Evolutionary conservation across 345 rosid species (phyloP).

Genomic region (Geranium rotundifolium): DNA sequence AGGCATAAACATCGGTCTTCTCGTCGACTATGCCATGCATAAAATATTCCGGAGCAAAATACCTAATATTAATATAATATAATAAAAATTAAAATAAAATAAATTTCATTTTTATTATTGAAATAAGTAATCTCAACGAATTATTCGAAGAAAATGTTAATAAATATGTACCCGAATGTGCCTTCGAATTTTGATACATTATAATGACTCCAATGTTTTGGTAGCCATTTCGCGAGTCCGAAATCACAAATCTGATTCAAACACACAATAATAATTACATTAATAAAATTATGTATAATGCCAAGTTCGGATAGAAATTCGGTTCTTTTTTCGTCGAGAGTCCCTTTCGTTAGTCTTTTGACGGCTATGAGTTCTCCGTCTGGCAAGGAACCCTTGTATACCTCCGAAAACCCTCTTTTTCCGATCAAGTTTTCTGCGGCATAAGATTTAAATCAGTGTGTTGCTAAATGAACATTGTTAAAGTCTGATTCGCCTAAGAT

Average conservation of each 20-base stretch:
- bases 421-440: conserved; percentile 69
- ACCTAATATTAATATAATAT: conserved; percentile 24
- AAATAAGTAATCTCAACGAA: no score
- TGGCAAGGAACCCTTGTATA: conserved; percentile 58
- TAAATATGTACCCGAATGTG: conserved; percentile 68
- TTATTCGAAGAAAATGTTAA: no score
- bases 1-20: conserved; percentile 84
- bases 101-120: no score
- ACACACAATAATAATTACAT: conserved; percentile 4
- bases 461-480: neutral
- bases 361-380: conserved; percentile 60
- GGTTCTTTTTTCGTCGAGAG: conserved; percentile 70
- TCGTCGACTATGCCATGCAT: conserved; percentile 92
- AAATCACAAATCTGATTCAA: conserved; percentile 71
- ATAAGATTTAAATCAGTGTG: no score
- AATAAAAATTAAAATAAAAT: no score
- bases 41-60: conserved; percentile 90
- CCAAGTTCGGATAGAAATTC: conserved; percentile 88
- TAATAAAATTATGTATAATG: no score
- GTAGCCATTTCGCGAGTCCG: conserved; percentile 94
- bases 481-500: no score
- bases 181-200: conserved; percentile 89
- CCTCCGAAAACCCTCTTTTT: conserved; percentile 87
- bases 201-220: conserved; percentile 67
- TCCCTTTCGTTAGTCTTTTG: conserved; percentile 64